These are phyloP conservation scores for Rhizophora apiculata DNA, from an alignment of 345 rosid genomes.

Conservation along the genomic window DNA sequence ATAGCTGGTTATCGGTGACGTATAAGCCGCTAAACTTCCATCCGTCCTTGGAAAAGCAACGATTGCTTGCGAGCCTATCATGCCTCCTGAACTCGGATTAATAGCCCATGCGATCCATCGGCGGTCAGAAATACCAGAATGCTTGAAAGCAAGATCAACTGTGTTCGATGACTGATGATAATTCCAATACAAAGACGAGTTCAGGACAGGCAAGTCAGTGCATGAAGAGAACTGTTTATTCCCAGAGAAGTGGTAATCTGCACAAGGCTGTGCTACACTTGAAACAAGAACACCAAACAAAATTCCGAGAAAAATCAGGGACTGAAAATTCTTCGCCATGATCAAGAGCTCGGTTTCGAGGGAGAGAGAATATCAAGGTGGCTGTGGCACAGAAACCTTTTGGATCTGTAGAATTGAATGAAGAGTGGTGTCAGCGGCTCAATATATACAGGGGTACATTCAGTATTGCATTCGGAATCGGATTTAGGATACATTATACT, in stretches of 20 bases:
- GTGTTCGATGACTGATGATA: neutral
- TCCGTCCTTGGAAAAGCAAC: conserved; percentile 1
- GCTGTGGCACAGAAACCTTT: no score
- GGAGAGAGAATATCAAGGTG: no score
- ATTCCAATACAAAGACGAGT: neutral
- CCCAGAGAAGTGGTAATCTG: neutral
- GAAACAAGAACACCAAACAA: no score
- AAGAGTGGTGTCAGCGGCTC: no score
- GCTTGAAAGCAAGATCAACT: neutral
- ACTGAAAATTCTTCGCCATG: no score
- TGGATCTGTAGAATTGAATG: no score
- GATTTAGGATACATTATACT: no score
- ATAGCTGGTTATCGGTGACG: neutral
- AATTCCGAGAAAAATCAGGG: no score
- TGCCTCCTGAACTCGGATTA: neutral
- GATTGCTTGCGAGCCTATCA: conserved; percentile 6
- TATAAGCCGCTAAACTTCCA: neutral
- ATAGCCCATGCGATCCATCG: conserved; percentile 2
- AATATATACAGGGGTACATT: no score
- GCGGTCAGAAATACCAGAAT: neutral
- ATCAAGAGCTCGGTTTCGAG: no score
- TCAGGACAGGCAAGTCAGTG: conserved; percentile 1
- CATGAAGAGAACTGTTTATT: neutral
- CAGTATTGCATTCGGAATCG: no score
- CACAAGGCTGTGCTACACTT: neutral